Conservation (phyloP, 495 filamentous ascomycete species). For the Lasiosphaeria miniovina region DNA sequence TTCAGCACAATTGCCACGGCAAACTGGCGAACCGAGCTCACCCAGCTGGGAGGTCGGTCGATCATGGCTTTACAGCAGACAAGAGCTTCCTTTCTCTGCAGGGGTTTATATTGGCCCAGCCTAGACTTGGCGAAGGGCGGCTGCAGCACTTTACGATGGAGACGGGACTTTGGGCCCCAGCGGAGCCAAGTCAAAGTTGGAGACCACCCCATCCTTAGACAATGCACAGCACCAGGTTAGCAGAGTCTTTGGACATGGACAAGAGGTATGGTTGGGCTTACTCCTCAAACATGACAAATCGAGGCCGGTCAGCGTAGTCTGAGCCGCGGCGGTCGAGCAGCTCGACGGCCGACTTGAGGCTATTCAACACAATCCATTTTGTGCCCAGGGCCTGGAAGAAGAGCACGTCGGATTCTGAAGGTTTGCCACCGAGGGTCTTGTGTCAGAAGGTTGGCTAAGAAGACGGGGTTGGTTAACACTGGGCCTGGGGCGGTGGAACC, state of each 20-base stretch:
- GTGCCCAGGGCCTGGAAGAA: conserved; percentile 43
- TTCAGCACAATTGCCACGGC: conserved; percentile 30
- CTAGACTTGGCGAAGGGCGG: conserved; percentile 38
- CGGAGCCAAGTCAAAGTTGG: conserved; percentile 47
- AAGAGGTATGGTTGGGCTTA: conserved; percentile 10
- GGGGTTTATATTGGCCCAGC: conserved; percentile 27
- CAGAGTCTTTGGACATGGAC: neutral
- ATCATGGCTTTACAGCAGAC: conserved; percentile 26
- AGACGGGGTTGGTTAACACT: neutral
- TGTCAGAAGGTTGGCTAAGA: too few species aligned
- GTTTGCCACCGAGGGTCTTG: too few species aligned
- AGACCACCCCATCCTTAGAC: conserved; percentile 42
- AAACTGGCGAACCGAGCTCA: conserved; percentile 25
- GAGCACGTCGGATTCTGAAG: conserved; percentile 30
- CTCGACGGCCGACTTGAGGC: conserved; percentile 36
- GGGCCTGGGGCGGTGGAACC: neutral
- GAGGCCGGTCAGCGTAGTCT: conserved; percentile 44
- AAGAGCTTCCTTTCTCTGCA: conserved; percentile 37
- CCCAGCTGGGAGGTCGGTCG: conserved; percentile 25
- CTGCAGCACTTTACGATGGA: conserved; percentile 45
- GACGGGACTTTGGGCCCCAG: conserved; percentile 43
- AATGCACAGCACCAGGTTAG: neutral
- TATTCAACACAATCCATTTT: conserved; percentile 43
- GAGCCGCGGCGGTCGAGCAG: conserved; percentile 44
- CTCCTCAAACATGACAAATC: conserved; percentile 50